Percentiles rank a stretch among this genome's conserved stretches.
These are phyloP conservation scores for Solanum etuberosum DNA, from an alignment of 257 asterid genomes.

Conservation along the genomic window DNA sequence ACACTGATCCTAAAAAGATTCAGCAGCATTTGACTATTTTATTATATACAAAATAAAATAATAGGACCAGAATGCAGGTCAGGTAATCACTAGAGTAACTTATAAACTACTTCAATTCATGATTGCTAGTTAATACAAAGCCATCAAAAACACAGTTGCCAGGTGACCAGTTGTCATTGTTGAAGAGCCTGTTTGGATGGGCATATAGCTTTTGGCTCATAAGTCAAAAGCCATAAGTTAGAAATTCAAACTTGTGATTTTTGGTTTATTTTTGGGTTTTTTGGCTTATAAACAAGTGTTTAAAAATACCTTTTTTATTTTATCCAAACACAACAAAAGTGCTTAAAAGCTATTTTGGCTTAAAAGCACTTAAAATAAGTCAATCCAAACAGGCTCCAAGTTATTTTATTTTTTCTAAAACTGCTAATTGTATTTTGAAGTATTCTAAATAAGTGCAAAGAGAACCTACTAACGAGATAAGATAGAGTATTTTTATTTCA, in stretches of 20 bases:
- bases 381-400: neutral
- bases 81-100: neutral
- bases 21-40: neutral
- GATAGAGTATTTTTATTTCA: neutral
- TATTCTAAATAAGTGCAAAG: neutral
- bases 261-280: neutral
- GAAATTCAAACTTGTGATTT: neutral
- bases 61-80: neutral
- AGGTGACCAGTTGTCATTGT: neutral
- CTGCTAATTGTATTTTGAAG: neutral
- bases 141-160: neutral
- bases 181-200: neutral
- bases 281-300: neutral
- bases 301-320: neutral
- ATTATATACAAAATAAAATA: neutral
- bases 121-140: neutral
- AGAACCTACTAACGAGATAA: neutral
- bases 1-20: neutral
- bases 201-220: neutral
- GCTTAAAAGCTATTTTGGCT: neutral
- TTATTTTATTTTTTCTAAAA: neutral
- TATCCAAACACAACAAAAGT: neutral
- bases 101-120: neutral
- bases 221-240: neutral
- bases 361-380: neutral